These are phyloP conservation scores for Kwoniella dejecticola DNA, from an alignment of 768 basidiomycete genomes.

Conservation along the genomic window DNA sequence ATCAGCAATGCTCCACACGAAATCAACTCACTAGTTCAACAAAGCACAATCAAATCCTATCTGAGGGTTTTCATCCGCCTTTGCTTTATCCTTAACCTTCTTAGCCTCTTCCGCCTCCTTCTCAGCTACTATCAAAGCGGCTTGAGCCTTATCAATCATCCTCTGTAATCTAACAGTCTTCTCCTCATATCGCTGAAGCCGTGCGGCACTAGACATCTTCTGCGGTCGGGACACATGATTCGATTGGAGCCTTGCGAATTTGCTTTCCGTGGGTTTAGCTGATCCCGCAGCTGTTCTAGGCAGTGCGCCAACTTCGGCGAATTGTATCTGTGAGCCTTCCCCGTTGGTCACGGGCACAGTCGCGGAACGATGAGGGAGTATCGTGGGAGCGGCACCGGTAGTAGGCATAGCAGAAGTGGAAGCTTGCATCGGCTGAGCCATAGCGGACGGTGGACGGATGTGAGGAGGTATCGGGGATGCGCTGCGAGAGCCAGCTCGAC, in stretches of 20 bases:
- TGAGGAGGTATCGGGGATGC: conserved; percentile 19
- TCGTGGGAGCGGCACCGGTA: conserved; percentile 10
- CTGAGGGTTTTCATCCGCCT: conserved; percentile 9
- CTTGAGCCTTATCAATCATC: conserved; percentile 17
- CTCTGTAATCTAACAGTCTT: conserved; percentile 10
- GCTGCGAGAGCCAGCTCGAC: conserved; percentile 17
- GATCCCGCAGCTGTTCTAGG: not conserved
- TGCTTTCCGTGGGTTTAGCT: conserved; percentile 6
- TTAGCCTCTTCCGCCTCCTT: conserved; percentile 15
- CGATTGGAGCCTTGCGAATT: conserved; percentile 11
- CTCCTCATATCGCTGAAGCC: conserved; percentile 2
- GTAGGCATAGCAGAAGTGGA: conserved; percentile 15
- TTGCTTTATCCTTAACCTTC: not conserved
- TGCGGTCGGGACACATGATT: not conserved
- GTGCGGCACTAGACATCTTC: conserved; percentile 4
- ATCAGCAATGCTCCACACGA: conserved; percentile 3
- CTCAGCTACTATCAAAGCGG: conserved; percentile 6
- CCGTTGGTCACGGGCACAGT: conserved; percentile 12
- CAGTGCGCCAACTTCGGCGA: not conserved
- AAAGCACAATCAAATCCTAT: conserved; percentile 4
- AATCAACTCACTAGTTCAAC: conserved; percentile 21
- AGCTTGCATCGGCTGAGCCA: conserved; percentile 17
- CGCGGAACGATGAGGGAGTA: conserved; percentile 11
- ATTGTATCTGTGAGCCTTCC: conserved; percentile 2
- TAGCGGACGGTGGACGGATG: conserved; percentile 9